A percentile compares a stretch with the other conserved stretches of the same genome.
Conservation (phyloP, 129 eudicot species). For the Silybum marianum region DNA sequence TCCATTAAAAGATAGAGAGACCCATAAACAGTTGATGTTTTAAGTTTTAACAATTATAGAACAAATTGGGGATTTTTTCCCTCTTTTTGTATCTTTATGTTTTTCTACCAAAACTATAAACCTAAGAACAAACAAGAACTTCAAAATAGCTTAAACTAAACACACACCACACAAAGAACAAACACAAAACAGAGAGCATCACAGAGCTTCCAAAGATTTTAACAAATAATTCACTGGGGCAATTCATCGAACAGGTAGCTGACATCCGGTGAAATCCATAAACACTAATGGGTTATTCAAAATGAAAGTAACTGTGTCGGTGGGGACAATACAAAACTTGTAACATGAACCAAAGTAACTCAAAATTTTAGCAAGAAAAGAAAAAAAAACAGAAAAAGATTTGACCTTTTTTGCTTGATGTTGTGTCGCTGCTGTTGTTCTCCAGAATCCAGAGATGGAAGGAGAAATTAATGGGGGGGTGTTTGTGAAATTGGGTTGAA, state of each 20-base stretch:
- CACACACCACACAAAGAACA: conserved; percentile 13
- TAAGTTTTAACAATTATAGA: not conserved
- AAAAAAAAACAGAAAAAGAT: not conserved
- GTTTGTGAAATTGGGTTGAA: not conserved
- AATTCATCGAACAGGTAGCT: conserved; percentile 23
- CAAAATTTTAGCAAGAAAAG: conserved; percentile 8
- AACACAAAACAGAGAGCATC: conserved; percentile 6
- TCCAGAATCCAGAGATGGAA: conserved; percentile 15
- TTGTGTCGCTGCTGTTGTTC: not conserved
- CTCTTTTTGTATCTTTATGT: not conserved
- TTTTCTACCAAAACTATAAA: not conserved
- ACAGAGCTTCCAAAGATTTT: conserved; percentile 13
- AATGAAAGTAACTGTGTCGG: conserved; percentile 12
- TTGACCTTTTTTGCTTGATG: conserved; percentile 23
- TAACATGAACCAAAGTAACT: not conserved
- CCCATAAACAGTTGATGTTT: not conserved
- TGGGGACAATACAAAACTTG: not conserved
- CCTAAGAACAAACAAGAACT: conserved; percentile 5
- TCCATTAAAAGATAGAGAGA: not conserved
- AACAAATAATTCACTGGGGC: conserved; percentile 20
- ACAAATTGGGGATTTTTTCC: not conserved
- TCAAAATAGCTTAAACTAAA: conserved; percentile 3
- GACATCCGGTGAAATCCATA: conserved; percentile 4
- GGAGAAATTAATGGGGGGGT: conserved; percentile 9
- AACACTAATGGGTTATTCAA: not conserved